Percentiles rank a stretch among this genome's conserved stretches.
Evolutionary conservation across 2,329 filamentous ascomycete species (phyloP).

Genomic region (Aspergillus transmontanensis): DNA sequence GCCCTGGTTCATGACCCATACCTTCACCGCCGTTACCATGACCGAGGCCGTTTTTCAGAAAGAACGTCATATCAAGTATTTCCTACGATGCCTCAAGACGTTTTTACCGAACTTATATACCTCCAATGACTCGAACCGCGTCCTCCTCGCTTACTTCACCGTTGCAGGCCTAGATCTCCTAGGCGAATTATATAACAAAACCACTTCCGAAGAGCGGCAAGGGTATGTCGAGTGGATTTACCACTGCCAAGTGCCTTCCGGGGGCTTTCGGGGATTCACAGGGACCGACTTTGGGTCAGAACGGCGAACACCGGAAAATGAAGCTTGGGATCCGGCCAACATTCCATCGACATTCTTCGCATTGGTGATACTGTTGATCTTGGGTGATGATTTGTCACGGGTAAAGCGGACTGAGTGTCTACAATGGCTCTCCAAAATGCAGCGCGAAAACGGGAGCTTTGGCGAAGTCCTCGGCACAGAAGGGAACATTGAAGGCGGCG

Average conservation of each 20-base stretch:
- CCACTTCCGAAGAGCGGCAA: constrained; percentile 56
- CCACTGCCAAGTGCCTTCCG: constrained; percentile 77
- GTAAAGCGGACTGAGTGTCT: constrained; percentile 71
- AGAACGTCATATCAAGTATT: constrained; percentile 82
- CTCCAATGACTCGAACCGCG: constrained; percentile 83
- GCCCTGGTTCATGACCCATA: not conserved
- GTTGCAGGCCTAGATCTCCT: constrained; percentile 84
- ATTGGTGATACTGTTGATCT: constrained; percentile 68
- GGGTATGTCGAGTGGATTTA: constrained; percentile 77
- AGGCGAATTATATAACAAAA: constrained; percentile 59
- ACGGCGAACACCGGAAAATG: constrained; percentile 54
- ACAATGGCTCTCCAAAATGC: constrained; percentile 72
- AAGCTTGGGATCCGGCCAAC: constrained; percentile 73
- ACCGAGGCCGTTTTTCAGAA: constrained; percentile 43
- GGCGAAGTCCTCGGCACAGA: constrained; percentile 73
- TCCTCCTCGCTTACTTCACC: constrained; percentile 88
- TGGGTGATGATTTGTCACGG: constrained; percentile 65
- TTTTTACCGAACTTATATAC: constrained; percentile 83
- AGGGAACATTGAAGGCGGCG: constrained; percentile 70
- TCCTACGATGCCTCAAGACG: constrained; percentile 82
- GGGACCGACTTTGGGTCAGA: constrained; percentile 60
- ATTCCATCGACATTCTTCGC: constrained; percentile 89
- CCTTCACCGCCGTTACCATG: constrained; percentile 24
- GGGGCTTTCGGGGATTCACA: constrained; percentile 87
- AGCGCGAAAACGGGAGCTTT: constrained; percentile 85